Evolutionary conservation across 306 rosid species (phyloP).

Genomic region (Trifolium fragiferum): DNA sequence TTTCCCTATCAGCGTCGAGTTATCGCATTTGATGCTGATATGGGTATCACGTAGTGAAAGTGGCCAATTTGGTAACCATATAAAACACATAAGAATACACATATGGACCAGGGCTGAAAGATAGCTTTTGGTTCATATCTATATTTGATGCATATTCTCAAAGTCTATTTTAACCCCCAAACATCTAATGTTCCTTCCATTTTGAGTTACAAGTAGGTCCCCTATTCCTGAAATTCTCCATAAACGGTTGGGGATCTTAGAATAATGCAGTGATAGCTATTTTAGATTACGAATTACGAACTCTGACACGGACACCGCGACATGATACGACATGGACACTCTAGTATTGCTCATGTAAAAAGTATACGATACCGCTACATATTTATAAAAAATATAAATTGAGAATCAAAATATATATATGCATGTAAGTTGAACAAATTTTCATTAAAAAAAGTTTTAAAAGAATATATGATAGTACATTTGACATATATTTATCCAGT

Average conservation of each 20-base stretch:
- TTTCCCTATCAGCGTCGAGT: conserved; percentile 53
- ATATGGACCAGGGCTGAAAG: conserved; percentile 5
- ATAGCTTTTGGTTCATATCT: conserved; percentile 37
- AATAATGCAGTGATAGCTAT: background rate
- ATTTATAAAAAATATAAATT: no score
- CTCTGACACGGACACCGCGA: no score
- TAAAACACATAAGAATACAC: background rate
- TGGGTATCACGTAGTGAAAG: conserved; percentile 23
- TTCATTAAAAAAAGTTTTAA: no score
- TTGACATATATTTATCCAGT: no score
- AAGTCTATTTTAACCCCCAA: conserved; percentile 34
- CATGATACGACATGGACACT: no score
- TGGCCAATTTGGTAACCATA: conserved; percentile 47
- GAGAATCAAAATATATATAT: no score
- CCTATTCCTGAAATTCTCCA: background rate
- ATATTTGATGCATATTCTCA: conserved; percentile 30
- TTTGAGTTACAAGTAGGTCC: conserved; percentile 1
- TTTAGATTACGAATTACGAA: no score
- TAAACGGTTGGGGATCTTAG: background rate
- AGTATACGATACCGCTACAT: no score
- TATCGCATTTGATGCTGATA: conserved; percentile 54
- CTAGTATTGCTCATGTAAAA: no score
- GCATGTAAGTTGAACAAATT: no score
- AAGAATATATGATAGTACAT: no score
- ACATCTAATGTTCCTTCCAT: conserved; percentile 32